A percentile compares a stretch with the other conserved stretches of the same genome.
Evolutionary conservation across 1,284 basidiomycete genomes (phyloP).

Genomic region (Sutorius eximius): DNA sequence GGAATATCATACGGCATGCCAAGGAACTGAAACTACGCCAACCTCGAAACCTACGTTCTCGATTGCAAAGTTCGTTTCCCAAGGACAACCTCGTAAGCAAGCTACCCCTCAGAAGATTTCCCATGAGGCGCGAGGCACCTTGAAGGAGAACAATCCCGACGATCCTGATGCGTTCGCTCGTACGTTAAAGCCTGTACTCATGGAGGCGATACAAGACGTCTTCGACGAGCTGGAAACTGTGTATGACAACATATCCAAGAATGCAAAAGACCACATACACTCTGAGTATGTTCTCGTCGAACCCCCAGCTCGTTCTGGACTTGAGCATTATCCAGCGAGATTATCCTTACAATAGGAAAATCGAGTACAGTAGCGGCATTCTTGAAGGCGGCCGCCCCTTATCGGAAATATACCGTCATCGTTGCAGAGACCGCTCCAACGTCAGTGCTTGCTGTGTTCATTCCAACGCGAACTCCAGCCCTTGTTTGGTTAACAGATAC

Average conservation of each 20-base stretch:
- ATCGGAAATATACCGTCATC: constrained; percentile 94
- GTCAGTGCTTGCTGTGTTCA: constrained; percentile 43
- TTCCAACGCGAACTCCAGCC: constrained; percentile 1
- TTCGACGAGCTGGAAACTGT: constrained; percentile 96
- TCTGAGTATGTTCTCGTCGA: constrained; percentile 69
- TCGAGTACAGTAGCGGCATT: constrained; percentile 94
- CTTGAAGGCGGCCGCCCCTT: constrained; percentile 85
- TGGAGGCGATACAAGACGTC: constrained; percentile 92
- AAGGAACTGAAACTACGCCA: constrained; percentile 37
- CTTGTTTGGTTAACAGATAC: constrained; percentile 50
- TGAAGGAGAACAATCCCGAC: constrained; percentile 67
- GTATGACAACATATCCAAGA: constrained; percentile 92
- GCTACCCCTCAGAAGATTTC: constrained; percentile 45
- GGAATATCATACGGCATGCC: constrained; percentile 77
- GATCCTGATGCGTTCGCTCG: constrained; percentile 74
- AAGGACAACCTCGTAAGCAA: constrained; percentile 71
- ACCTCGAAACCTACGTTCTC: constrained; percentile 54
- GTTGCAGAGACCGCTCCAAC: constrained; percentile 94
- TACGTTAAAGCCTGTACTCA: constrained; percentile 73
- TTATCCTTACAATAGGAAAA: constrained; percentile 94
- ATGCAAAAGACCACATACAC: constrained; percentile 95
- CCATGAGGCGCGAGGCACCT: constrained; percentile 47
- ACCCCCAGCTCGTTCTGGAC: background rate
- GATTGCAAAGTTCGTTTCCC: constrained; percentile 74
- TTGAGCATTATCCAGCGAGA: constrained; percentile 62